These are phyloP conservation scores for Trichocladium antarcticum DNA, from an alignment of 495 filamentous ascomycete species.

Conservation along the genomic window DNA sequence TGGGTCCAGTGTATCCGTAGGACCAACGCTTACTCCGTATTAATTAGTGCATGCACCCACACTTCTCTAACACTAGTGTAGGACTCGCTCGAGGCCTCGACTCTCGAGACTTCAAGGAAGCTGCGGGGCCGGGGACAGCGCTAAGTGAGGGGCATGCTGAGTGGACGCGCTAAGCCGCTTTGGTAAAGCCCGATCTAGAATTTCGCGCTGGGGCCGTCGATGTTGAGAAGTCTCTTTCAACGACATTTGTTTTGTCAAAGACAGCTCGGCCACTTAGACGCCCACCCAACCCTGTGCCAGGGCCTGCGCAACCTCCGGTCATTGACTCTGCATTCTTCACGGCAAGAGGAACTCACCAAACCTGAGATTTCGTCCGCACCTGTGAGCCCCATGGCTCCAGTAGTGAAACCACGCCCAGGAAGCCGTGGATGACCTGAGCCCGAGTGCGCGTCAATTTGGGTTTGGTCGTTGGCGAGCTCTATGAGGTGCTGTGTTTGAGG, in stretches of 20 bases:
- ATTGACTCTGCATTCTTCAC: neutral
- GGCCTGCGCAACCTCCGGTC: neutral
- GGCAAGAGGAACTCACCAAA: neutral
- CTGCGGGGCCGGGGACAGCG: too few species aligned
- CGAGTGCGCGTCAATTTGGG: neutral
- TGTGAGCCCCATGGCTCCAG: neutral
- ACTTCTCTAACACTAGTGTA: neutral
- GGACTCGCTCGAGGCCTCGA: neutral
- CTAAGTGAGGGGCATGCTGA: neutral
- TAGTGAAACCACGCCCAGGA: neutral
- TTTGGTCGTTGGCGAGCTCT: neutral
- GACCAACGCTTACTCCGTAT: neutral
- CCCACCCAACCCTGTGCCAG: neutral
- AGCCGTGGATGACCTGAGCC: neutral
- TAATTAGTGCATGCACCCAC: neutral
- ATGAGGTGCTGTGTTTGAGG: neutral
- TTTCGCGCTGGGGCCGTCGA: neutral
- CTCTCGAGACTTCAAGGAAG: too few species aligned
- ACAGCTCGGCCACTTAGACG: neutral
- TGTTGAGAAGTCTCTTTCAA: conserved; percentile 12
- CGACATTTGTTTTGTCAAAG: conserved; percentile 4
- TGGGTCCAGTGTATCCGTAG: neutral
- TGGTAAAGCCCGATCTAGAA: neutral
- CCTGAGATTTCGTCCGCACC: neutral
- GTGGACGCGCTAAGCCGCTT: neutral